Evolutionary conservation across 257 asterid species (phyloP).

Genomic region (Solanum pennellii): DNA sequence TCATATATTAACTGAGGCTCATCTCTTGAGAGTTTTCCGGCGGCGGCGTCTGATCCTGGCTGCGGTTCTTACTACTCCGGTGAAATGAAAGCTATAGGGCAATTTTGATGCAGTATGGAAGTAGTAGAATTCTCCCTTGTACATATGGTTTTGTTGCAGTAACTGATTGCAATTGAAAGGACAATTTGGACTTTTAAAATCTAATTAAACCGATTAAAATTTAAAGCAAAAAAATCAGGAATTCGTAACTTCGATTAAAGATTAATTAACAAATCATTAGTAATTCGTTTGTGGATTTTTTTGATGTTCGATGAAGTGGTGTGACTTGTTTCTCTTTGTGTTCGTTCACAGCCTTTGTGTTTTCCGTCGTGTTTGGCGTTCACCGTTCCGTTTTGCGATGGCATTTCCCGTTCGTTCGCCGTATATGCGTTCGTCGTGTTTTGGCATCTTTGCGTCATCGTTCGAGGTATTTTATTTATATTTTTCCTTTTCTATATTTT

Average conservation of each 20-base stretch:
- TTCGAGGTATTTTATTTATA: conserved; percentile 12
- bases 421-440: background rate
- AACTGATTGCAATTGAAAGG: conserved; percentile 14
- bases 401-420: conserved; percentile 1
- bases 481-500: background rate
- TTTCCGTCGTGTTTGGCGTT: background rate
- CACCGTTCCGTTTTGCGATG: background rate
- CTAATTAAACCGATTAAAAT: background rate
- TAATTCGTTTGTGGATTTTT: background rate
- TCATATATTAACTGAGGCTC: background rate
- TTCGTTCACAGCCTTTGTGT: background rate
- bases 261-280: background rate
- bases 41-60: conserved; percentile 9
- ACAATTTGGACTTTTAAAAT: conserved; percentile 6
- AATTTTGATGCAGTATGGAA: conserved; percentile 10
- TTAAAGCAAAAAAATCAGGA: background rate
- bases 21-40: background rate
- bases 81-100: background rate
- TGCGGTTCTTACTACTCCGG: conserved; percentile 10
- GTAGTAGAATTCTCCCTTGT: conserved; percentile 12
- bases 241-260: background rate
- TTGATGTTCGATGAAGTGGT: background rate
- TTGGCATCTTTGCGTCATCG: background rate
- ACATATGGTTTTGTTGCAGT: conserved; percentile 11
- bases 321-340: background rate